Base-by-base conservation (phyloP, 1,139 yeast species). In the Ogataea hybrid region DNA sequence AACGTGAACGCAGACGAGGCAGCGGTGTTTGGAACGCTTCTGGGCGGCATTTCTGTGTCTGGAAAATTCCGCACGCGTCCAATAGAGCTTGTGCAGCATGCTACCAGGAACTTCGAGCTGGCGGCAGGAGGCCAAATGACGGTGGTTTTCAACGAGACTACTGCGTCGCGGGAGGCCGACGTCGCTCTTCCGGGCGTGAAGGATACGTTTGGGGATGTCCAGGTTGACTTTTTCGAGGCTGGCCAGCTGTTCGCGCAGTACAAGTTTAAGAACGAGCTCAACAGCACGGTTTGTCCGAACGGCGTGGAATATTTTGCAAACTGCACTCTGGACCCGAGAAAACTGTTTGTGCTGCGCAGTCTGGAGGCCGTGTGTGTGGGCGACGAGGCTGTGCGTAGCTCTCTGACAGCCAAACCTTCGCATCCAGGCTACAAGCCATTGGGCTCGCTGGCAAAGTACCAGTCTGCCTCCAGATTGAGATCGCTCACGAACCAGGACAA, bases 1-100 rank as follows among this genome's bases (percentile, higher is more conserved):
- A 87, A 84, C 42, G 95, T 94, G 37, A 92, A 92, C 62, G 94
- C 98, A 0, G 99, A 92, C 65, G 99, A 92, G 65, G 81, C 97
- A 46, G 89, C 88, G 45, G 96, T 89, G 11, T 71, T 87, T 57
- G 98, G 98, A 41, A 80, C 95, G 5, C 81, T 96, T 11, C 68
- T 85, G 36, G 76, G 89, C 49, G 97, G 94, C 11, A 84, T 89
- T 40, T 75, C 71, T 14, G 58, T 81, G 17, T 75, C 83, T 22
- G 73, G 75, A 33, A 73, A 77, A 52, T 82, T 81, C 59, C 77
- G 79, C 52, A 71, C 84, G 8, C 80, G 77, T 53, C 81, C 77
- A 34, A 71, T 88, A 41, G 68, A 70, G 20, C 71, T 88, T 6
- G 59, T 75, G 34, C 96, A 88, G 48, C 76, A 75, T 44, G 64